Conservation (phyloP, 2,329 filamentous ascomycete species). For the Cephalotrichum gorgonifer region DNA sequence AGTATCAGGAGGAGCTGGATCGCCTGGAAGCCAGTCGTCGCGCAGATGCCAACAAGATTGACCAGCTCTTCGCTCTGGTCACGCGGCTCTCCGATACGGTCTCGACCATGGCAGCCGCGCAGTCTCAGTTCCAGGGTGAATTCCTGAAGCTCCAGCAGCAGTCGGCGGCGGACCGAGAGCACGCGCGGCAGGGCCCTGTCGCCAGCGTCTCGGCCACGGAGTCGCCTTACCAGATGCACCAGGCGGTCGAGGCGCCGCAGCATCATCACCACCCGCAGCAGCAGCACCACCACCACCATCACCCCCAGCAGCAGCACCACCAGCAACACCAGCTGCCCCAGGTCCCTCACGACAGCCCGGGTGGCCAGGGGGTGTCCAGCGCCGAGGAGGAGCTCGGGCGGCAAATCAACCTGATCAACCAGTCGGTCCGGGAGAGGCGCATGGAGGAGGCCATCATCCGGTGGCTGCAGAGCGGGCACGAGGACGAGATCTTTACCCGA, state of each 20-base stretch:
- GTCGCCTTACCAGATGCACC: constrained; percentile 6
- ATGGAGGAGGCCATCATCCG: constrained; percentile 54
- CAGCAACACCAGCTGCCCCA: constrained; percentile 35
- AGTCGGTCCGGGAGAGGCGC: constrained; percentile 49
- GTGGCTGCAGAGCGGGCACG: constrained; percentile 55
- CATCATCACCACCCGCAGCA: constrained; percentile 10
- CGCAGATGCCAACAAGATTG: constrained; percentile 54
- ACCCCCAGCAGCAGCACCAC: constrained; percentile 27
- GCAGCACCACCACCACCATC: constrained; percentile 22
- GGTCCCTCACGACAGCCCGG: constrained; percentile 4
- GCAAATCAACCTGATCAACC: constrained; percentile 48
- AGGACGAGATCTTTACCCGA: constrained; percentile 51
- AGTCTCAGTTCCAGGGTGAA: constrained; percentile 58
- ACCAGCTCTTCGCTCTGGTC: constrained; percentile 59
- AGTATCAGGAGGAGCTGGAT: constrained; percentile 39
- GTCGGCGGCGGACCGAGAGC: constrained; percentile 33
- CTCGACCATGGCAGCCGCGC: constrained; percentile 56
- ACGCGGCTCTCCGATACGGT: constrained; percentile 58
- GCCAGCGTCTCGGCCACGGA: constrained; percentile 15
- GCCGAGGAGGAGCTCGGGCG: constrained; percentile 40
- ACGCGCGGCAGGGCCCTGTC: constrained; percentile 11
- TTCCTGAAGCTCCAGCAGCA: constrained; percentile 45
- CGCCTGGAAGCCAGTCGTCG: constrained; percentile 38
- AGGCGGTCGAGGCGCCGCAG: constrained; percentile 6
- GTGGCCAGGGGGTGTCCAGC: neutral